These are phyloP conservation scores for Cicer pinnatifidum DNA, from an alignment of 306 rosid genomes.

Conservation along the genomic window DNA sequence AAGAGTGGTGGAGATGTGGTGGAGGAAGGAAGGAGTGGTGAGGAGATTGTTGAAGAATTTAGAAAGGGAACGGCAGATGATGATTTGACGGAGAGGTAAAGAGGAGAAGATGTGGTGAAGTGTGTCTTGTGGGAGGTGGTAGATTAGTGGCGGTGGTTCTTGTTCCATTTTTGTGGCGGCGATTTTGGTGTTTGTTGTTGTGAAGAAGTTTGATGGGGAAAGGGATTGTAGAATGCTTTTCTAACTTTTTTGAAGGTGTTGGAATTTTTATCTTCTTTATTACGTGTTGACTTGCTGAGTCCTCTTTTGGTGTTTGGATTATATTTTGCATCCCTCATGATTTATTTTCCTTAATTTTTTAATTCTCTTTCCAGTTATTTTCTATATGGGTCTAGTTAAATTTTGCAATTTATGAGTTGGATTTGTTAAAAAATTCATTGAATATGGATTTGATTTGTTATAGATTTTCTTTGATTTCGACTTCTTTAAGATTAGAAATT, in stretches of 20 bases:
- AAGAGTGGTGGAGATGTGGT: conserved; percentile 58
- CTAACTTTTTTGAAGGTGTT: neutral
- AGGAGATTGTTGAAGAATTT: conserved; percentile 68
- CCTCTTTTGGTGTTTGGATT: neutral
- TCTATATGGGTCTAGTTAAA: neutral
- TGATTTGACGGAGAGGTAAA: conserved; percentile 81
- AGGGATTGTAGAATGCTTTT: neutral
- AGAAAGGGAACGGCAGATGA: conserved; percentile 75
- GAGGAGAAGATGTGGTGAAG: conserved; percentile 77
- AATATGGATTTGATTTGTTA: no score
- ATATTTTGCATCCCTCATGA: neutral
- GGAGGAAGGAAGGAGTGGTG: conserved; percentile 61
- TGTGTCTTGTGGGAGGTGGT: conserved; percentile 71
- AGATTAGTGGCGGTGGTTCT: conserved; percentile 54
- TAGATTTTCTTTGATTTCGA: no score
- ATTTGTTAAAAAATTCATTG: no score
- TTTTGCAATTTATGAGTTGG: no score
- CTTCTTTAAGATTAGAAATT: no score
- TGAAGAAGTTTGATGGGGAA: neutral
- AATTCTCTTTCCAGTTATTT: neutral
- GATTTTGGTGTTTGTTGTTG: neutral
- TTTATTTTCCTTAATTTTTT: neutral
- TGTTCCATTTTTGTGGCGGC: conserved; percentile 42
- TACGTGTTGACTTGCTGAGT: neutral
- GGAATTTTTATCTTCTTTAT: neutral